A percentile compares a stretch with the other conserved stretches of the same genome.
Evolutionary conservation across 192 early-diverging fungal species (phyloP).

Genomic region (Podochytrium sp.): DNA sequence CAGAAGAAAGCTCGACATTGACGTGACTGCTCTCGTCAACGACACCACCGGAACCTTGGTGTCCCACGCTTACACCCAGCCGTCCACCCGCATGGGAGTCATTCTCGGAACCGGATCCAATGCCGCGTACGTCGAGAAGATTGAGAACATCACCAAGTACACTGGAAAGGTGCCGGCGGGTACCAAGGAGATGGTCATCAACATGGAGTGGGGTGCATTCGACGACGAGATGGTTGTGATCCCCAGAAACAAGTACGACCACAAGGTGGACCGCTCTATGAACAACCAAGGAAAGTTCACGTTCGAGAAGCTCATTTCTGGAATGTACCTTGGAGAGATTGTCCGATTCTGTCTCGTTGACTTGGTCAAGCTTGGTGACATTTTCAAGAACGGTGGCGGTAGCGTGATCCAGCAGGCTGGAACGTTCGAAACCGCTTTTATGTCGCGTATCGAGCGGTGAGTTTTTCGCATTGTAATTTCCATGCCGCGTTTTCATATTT

Average conservation of each 20-base stretch:
- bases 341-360: conserved; percentile 80
- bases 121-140: conserved; percentile 86
- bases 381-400: conserved; percentile 73
- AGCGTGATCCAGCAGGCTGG: conserved; percentile 69
- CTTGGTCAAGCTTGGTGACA: conserved; percentile 74
- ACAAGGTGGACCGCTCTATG: conserved; percentile 75
- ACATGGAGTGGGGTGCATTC: conserved; percentile 90
- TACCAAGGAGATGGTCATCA: conserved; percentile 80
- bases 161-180: conserved; percentile 53
- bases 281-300: conserved; percentile 81
- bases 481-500: too few species aligned
- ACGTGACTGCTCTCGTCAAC: conserved; percentile 88
- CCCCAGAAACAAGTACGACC: conserved; percentile 86
- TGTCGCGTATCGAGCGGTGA: conserved; percentile 59
- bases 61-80: conserved; percentile 85
- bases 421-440: conserved; percentile 68
- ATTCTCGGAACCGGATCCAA: conserved; percentile 96
- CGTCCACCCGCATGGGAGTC: conserved; percentile 78
- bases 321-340: conserved; percentile 92
- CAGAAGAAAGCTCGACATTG: conserved; percentile 70
- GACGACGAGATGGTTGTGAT: conserved; percentile 78
- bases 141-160: conserved; percentile 78
- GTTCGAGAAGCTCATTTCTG: conserved; percentile 96
- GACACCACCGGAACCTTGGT: conserved; percentile 94
- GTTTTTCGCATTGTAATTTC: background rate